Conservation (phyloP, 2,329 filamentous ascomycete species). For the Huntiella abstrusa region DNA sequence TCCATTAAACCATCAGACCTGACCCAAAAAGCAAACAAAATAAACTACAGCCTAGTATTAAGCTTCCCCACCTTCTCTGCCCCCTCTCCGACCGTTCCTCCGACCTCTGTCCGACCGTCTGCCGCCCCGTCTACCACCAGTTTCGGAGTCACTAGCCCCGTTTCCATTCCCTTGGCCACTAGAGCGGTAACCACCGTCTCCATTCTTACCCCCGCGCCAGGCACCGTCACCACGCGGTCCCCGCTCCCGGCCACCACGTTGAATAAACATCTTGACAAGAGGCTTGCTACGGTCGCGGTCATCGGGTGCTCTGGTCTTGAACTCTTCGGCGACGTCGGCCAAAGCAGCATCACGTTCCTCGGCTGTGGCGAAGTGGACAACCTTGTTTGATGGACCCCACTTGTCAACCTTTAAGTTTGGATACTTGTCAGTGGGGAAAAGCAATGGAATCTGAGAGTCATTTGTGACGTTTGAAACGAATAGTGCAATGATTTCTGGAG, state of each 20-base stretch:
- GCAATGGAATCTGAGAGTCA: slow-evolving; percentile 62
- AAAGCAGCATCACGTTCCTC: slow-evolving; percentile 71
- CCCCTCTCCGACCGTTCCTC: slow-evolving; percentile 32
- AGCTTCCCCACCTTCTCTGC: slow-evolving; percentile 29
- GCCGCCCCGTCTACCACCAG: slow-evolving; percentile 31
- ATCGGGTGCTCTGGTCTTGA: slow-evolving; percentile 52
- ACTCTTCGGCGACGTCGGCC: slow-evolving; percentile 52
- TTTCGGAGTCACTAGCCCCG: slow-evolving; percentile 53
- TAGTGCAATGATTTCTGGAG: slow-evolving; percentile 54
- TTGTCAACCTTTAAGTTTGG: slow-evolving; percentile 69
- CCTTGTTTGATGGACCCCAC: slow-evolving; percentile 61
- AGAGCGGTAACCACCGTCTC: slow-evolving; percentile 63
- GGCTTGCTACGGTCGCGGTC: slow-evolving; percentile 50
- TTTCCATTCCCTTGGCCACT: slow-evolving; percentile 28
- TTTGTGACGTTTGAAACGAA: slow-evolving; percentile 77
- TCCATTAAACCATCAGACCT: too few relatives aligned
- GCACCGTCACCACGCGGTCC: slow-evolving; percentile 43
- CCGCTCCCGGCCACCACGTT: slow-evolving; percentile 30
- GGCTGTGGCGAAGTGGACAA: slow-evolving; percentile 62
- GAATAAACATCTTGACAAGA: slow-evolving; percentile 66
- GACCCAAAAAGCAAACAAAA: background rate
- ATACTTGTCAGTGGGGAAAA: slow-evolving; percentile 70
- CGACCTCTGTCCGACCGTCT: slow-evolving; percentile 38
- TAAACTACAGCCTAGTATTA: background rate
- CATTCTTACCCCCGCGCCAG: slow-evolving; percentile 47